Evolutionary conservation across 805 yeast species (phyloP).

Genomic region (Saturnispora silvae): DNA sequence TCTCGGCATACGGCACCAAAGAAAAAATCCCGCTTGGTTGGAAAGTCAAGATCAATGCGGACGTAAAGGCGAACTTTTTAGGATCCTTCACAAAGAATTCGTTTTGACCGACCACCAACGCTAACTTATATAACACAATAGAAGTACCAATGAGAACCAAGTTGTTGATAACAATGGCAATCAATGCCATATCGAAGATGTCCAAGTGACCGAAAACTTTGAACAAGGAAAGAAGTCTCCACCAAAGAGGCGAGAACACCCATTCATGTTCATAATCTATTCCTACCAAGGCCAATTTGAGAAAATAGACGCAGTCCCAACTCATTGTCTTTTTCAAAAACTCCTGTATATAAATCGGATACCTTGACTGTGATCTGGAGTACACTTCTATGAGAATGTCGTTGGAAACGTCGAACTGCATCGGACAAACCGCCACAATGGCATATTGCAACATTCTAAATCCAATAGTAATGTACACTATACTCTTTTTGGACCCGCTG

Average conservation of each 20-base stretch:
- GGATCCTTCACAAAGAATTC: background rate
- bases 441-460: conserved; percentile 30
- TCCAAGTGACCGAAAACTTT: conserved; percentile 12
- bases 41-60: conserved; percentile 36
- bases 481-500: background rate
- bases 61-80: conserved; percentile 10
- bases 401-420: conserved; percentile 41
- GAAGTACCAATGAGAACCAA: conserved; percentile 39
- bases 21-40: conserved; percentile 78
- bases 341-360: conserved; percentile 7
- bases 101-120: conserved; percentile 23
- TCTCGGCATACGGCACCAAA: conserved; percentile 67
- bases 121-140: conserved; percentile 38
- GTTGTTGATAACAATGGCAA: conserved; percentile 43
- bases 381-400: conserved; percentile 25
- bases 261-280: conserved; percentile 75
- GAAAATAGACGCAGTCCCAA: conserved; percentile 84
- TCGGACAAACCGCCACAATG: conserved; percentile 31
- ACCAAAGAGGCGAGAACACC: conserved; percentile 81
- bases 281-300: conserved; percentile 41
- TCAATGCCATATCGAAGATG: conserved; percentile 35
- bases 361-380: conserved; percentile 2
- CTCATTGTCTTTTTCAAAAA: conserved; percentile 45
- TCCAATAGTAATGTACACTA: background rate
- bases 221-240: conserved; percentile 27